Percentiles rank a stretch among this genome's conserved stretches.
These are phyloP conservation scores for Wickerhamomyces chambardii DNA, from an alignment of 805 yeast genomes.

Conservation along the genomic window DNA sequence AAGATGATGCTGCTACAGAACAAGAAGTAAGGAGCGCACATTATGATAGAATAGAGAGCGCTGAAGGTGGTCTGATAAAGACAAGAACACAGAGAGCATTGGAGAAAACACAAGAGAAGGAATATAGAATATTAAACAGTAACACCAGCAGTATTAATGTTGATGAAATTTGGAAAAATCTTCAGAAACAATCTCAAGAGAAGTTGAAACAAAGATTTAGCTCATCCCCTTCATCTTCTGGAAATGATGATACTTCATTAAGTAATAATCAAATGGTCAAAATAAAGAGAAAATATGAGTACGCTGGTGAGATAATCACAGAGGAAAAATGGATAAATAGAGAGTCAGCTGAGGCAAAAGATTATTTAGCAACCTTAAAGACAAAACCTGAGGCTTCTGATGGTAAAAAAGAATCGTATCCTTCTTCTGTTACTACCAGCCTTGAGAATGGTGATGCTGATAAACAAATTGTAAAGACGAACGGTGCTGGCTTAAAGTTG, in stretches of 20 bases:
- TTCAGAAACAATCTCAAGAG: slow-evolving; percentile 28
- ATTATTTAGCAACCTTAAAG: slow-evolving; percentile 40
- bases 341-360: slow-evolving; percentile 81
- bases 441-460: slow-evolving; percentile 4
- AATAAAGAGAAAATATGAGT: slow-evolving; percentile 72
- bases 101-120: slow-evolving; percentile 25
- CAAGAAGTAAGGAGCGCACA: slow-evolving; percentile 18
- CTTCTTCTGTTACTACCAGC: slow-evolving; percentile 17
- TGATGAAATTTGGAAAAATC: slow-evolving; percentile 44
- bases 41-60: slow-evolving; percentile 47
- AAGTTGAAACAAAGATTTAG: slow-evolving; percentile 16
- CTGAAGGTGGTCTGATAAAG: slow-evolving; percentile 54
- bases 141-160: slow-evolving; percentile 30
- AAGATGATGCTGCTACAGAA: slow-evolving; percentile 25
- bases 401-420: slow-evolving; percentile 4
- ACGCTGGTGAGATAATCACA: slow-evolving; percentile 77
- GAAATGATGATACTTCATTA: slow-evolving; percentile 4
- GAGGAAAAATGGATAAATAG: slow-evolving; percentile 74
- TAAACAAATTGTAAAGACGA: slow-evolving; percentile 8
- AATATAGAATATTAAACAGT: slow-evolving; percentile 8
- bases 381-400: slow-evolving; percentile 6
- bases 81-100: slow-evolving; percentile 55
- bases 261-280: slow-evolving; percentile 39
- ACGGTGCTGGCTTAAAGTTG: slow-evolving; percentile 25
- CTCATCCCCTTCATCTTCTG: slow-evolving; percentile 6